Evolutionary conservation across 2,329 filamentous ascomycete species (phyloP), one percentile per base, ranked within the genome.

Genomic region (Scopulariopsis brevicaulis): DNA sequence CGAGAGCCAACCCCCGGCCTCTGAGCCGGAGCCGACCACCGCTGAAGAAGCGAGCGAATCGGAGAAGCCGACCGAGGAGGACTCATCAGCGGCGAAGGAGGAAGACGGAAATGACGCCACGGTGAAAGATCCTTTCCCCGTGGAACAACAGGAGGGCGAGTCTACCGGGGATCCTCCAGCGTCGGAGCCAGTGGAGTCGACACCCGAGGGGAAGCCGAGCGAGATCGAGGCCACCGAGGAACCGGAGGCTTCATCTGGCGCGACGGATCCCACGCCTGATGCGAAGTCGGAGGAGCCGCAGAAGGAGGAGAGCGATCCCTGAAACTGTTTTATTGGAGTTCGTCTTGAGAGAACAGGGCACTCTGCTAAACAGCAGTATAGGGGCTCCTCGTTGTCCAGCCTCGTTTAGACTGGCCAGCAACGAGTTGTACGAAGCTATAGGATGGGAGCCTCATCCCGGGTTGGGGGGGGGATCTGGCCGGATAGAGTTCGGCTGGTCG

Each of bases 251-350:
- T 20, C 28, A 54, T 34, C 52, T 25, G 15, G 28, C 8, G 35
- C 37, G 3, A 4, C 53, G 4, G 52, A 48, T 24, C 20, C 37
- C 6, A 35, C 59, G n/a, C 54, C 62, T 20, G 56, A 64, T 32
- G 56, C 56, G 35, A 59, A 64, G 40, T 22, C 59, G 52, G 63
- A 63, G 53, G 60, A 61, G 58, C 53, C 28, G 25, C 20, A 24
- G 52, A 54, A 22, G 25, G 46, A 50, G 8, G 20, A 50, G 4
- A 24, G 22, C 8, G 7, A 7, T 37, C 11, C 46, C 20, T 24
- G 18, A 22, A 8, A 12, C 46, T 11, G 46, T 8, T 1, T 12
- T 7, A 22, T 20, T 22, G 11, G n/a, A 12, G n/a, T n/a, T n/a
- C 28, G 28, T 32, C 15, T 20, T 20, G 43, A 10, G 43, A 4